A percentile compares a stretch with the other conserved stretches of the same genome.
Evolutionary conservation across 2,329 filamentous ascomycete genomes (phyloP).

Genomic region (Epichloe typhina): DNA sequence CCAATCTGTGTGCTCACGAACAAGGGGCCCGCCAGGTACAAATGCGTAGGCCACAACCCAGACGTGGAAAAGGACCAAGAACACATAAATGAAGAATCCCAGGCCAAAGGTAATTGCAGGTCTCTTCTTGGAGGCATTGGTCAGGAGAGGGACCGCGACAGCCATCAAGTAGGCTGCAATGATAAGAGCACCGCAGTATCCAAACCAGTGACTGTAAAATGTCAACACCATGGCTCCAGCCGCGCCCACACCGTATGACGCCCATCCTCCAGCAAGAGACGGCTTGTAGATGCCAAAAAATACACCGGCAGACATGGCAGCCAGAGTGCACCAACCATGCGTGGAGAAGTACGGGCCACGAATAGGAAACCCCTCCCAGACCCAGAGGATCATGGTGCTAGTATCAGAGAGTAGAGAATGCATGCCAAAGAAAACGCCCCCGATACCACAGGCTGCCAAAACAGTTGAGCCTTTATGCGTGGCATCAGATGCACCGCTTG

Average conservation of each 20-base stretch:
- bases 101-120: conserved; percentile 75
- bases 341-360: conserved; percentile 76
- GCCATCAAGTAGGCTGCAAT: conserved; percentile 74
- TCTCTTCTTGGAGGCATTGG: conserved; percentile 60
- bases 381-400: conserved; percentile 98
- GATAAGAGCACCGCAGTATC: conserved; percentile 71
- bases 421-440: conserved; percentile 73
- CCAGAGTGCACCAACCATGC: conserved; percentile 78
- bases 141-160: conserved; percentile 60
- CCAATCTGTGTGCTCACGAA: conserved; percentile 92
- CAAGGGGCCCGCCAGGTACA: conserved; percentile 82
- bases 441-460: conserved; percentile 68
- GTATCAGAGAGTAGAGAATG: conserved; percentile 92
- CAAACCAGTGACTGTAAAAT: conserved; percentile 67
- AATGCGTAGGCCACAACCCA: conserved; percentile 99
- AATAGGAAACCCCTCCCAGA: conserved; percentile 91
- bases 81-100: conserved; percentile 83
- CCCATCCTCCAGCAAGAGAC: conserved; percentile 61
- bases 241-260: conserved; percentile 63
- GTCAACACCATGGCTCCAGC: conserved; percentile 70
- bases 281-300: conserved; percentile 63
- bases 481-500: conserved; percentile 22
- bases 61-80: conserved; percentile 91
- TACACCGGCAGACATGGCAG: conserved; percentile 75
- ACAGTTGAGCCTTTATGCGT: conserved; percentile 48